Percentiles rank a stretch among this genome's conserved stretches.
phyloP scores from a whole-genome alignment of 1,284 basidiomycete genomes.

The Pseudozyma thailandica region DNA sequence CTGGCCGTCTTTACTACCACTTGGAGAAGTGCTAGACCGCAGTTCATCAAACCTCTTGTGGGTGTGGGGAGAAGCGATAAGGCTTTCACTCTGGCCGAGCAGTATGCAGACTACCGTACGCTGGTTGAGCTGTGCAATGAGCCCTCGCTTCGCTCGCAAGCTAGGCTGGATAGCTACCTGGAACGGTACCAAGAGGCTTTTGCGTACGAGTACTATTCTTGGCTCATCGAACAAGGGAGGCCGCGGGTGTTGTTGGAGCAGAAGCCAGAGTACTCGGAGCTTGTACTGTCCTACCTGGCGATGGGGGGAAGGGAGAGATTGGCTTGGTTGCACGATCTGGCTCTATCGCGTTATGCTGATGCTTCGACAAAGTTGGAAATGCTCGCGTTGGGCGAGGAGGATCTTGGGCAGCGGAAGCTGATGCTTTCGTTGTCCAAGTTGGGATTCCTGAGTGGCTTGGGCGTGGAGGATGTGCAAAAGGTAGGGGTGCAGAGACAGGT shows the following conservation, averaged over 20 bases:
- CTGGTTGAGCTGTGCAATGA: constrained; percentile 84
- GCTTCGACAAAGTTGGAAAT: constrained; percentile 75
- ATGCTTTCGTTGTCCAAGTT: constrained; percentile 92
- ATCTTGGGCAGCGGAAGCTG: constrained; percentile 72
- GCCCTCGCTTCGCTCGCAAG: constrained; percentile 52
- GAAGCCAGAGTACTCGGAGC: constrained; percentile 74
- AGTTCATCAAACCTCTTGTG: constrained; percentile 80
- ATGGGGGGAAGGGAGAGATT: constrained; percentile 74
- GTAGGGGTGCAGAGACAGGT: constrained; percentile 62
- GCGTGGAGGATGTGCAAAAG: constrained; percentile 31
- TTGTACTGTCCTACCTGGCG: constrained; percentile 81
- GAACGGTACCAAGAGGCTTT: constrained; percentile 84
- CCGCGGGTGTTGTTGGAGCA: constrained; percentile 80
- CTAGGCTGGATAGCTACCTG: constrained; percentile 75
- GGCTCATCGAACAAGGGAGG: constrained; percentile 74
- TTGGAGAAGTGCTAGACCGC: constrained; percentile 77
- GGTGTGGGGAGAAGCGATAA: constrained; percentile 76
- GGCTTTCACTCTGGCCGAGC: constrained; percentile 84
- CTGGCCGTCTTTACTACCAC: constrained; percentile 74
- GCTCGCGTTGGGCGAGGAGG: constrained; percentile 73
- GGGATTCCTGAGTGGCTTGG: constrained; percentile 75
- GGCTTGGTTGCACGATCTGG: constrained; percentile 91
- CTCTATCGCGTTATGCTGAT: constrained; percentile 75
- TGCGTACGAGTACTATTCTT: constrained; percentile 85
- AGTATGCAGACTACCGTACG: constrained; percentile 83